Evolutionary conservation across 352 stramenopile genomes (phyloP), one percentile per base, ranked within the genome.

Genomic region (Blastocystis sp.): DNA sequence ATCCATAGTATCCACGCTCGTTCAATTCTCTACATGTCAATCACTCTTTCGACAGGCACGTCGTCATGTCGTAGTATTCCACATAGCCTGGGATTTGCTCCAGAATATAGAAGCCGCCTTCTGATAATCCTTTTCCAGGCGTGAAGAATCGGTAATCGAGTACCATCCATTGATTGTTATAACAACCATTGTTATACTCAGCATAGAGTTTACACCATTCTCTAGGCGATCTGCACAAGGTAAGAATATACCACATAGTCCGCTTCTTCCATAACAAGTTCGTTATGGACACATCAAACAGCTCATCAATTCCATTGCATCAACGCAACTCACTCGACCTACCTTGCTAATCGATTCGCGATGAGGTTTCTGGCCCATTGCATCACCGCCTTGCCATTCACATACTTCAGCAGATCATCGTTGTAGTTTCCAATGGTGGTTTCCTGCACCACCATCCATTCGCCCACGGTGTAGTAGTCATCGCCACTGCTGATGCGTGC

Each of bases 131-230:
- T 1, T 64, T 43, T 39, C 92, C 92, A 0, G 87, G 84, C 3
- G 90, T 64, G 73, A 94, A 94, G 13, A 90, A 91, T n/a, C 91
- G 91, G 4, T 90, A 92, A 90, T 94, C 92, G 13, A 94, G 79
- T 47, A 94, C 64, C 92, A 94, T 94, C 92, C 92, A 94, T 90
- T 94, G 92, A 77, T 94, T 93, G 84, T 93, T 93, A 90, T 94
- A 94, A 69, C 92, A 94, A 63, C 92, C 92, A 76, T 92, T 94
- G 90, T 94, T 93, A 91, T 92, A 91, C 54, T 91, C 91, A 47
- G 90, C 79, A 73, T 94, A 94, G 6, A 89, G 92, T 20, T 55
- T 55, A 0, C 91, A 90, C 92, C 92, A 94, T 11, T 90, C 90
- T 23, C 29, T 18, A 18, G 77, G 73, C 29, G 73, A 84, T 18